These are phyloP conservation scores for Hypoxylon rubiginosum DNA, from an alignment of 2,329 filamentous ascomycete genomes.

Conservation along the genomic window DNA sequence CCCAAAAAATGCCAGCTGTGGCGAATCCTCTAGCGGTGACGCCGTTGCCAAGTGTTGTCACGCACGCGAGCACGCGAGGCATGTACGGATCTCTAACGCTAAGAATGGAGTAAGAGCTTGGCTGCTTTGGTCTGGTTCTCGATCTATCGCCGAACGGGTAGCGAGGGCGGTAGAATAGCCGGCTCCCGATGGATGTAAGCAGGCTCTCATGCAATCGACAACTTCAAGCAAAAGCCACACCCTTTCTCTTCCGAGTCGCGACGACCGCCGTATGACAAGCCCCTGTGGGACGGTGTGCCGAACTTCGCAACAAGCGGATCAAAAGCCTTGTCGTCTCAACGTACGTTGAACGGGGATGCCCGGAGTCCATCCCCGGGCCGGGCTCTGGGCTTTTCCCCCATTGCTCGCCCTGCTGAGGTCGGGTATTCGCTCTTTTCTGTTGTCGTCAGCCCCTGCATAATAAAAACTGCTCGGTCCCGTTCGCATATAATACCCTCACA, in stretches of 20 bases:
- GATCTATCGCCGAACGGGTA: constrained; percentile 6
- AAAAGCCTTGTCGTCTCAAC: constrained; percentile 4
- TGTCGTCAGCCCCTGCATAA: constrained; percentile 5
- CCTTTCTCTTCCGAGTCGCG: constrained; percentile 13
- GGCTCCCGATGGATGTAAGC: constrained; percentile 8
- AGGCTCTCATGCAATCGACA: constrained; percentile 10
- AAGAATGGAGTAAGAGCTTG: constrained; percentile 12
- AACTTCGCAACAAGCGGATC: constrained; percentile 6
- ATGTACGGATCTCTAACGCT: constrained; percentile 5
- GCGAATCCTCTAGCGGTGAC: constrained; percentile 33
- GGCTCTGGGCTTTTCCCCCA: constrained; percentile 7
- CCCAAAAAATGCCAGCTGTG: constrained; percentile 12
- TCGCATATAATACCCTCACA: background rate
- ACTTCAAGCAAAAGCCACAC: constrained; percentile 2
- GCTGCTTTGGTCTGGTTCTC: constrained; percentile 14
- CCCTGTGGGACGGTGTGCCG: constrained; percentile 14
- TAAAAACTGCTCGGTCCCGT: constrained; percentile 10
- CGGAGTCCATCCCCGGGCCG: constrained; percentile 20
- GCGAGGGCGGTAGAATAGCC: background rate
- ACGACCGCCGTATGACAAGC: constrained; percentile 10
- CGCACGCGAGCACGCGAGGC: constrained; percentile 2
- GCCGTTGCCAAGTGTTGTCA: constrained; percentile 30
- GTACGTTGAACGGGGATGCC: constrained; percentile 17
- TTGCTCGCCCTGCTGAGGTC: constrained; percentile 5
- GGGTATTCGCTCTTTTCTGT: constrained; percentile 4